phyloP scores from a whole-genome alignment of 169 alveolate species.

The Plasmodium inui region DNA sequence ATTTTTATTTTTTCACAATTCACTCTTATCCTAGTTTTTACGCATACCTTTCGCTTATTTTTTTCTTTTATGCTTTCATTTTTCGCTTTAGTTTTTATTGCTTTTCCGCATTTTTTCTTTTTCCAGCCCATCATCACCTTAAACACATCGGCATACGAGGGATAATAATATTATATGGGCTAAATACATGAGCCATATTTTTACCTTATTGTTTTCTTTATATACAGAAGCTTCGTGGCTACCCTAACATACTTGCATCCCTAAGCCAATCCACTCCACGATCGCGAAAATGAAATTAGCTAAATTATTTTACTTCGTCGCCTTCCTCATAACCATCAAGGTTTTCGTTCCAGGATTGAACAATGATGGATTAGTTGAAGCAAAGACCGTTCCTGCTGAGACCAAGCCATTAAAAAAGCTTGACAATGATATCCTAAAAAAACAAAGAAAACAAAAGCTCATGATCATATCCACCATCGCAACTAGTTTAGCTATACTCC shows the following conservation, averaged over 20 bases:
- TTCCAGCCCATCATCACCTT: background rate
- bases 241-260: background rate
- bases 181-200: no score
- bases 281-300: constrained; percentile 21
- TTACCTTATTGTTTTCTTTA: background rate
- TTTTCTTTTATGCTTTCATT: background rate
- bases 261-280: no score
- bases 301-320: constrained; percentile 15
- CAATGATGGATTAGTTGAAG: background rate
- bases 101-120: background rate
- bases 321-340: constrained; percentile 24
- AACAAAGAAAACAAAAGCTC: background rate
- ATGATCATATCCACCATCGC: constrained; percentile 17
- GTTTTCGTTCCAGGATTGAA: constrained; percentile 29
- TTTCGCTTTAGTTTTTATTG: background rate
- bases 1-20: background rate
- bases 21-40: background rate
- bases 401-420: background rate
- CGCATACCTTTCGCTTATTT: background rate
- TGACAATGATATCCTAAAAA: constrained; percentile 10
- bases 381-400: background rate
- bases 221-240: background rate
- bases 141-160: background rate
- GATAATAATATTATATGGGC: background rate
- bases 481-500: constrained; percentile 23